phyloP scores from a whole-genome alignment of 176 grass and related monocot species.

The Coix lacrymajobi region DNA sequence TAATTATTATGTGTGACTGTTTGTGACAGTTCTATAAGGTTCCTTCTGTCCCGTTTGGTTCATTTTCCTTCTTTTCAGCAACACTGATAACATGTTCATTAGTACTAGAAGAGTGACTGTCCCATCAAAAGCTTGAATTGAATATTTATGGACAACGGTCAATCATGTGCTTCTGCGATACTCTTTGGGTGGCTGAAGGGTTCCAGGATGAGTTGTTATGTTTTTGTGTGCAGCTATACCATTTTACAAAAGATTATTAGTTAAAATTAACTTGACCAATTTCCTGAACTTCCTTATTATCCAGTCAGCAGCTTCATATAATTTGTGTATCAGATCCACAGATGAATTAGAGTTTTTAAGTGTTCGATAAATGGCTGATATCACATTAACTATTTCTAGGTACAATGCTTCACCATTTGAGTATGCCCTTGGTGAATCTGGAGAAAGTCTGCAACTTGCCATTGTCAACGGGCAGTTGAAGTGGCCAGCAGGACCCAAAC shows the following conservation, averaged over 20 bases:
- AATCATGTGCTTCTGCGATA: not conserved
- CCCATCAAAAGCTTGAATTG: not conserved
- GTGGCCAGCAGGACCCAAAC: conserved; percentile 60
- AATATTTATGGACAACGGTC: not conserved
- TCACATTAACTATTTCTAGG: conserved; percentile 35
- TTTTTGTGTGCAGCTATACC: not conserved
- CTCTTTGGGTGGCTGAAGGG: not conserved
- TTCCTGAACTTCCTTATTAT: not conserved
- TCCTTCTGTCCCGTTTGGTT: not conserved
- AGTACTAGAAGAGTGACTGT: not conserved
- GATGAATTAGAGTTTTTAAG: not conserved
- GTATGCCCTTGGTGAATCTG: conserved; percentile 72
- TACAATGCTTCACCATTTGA: conserved; percentile 89
- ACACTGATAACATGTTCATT: not conserved
- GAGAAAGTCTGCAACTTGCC: conserved; percentile 90
- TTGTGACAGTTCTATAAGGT: not conserved
- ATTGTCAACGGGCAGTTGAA: conserved; percentile 83
- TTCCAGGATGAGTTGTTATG: not conserved
- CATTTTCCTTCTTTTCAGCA: not conserved
- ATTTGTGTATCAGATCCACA: not conserved
- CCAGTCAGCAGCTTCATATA: not conserved
- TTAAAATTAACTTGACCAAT: not conserved
- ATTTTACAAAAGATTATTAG: not conserved
- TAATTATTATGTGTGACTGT: not conserved
- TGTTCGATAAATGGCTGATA: not conserved